Evolutionary conservation across 176 grass and related monocot species (phyloP).

Genomic region (Thalia dealbata): DNA sequence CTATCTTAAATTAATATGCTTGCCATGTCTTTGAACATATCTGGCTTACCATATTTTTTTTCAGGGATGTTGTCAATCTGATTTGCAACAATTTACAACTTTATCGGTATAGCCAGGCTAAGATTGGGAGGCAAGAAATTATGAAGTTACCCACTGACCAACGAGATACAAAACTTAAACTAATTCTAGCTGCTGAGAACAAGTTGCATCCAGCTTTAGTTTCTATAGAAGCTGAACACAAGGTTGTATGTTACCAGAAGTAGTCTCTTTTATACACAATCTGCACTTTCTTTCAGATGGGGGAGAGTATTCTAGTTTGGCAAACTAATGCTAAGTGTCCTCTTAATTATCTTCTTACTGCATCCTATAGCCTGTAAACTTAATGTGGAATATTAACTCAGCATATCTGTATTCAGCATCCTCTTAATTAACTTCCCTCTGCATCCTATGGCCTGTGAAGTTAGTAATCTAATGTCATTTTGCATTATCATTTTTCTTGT

Average conservation of each 20-base stretch:
- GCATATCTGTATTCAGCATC: background rate
- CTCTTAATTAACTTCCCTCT: background rate
- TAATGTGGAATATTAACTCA: too few relatives aligned
- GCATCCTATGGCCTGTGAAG: background rate
- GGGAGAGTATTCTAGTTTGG: background rate
- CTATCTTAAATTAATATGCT: slow-evolving; percentile 3
- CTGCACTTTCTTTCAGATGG: background rate
- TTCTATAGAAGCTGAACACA: slow-evolving; percentile 64
- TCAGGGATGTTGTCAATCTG: slow-evolving; percentile 69
- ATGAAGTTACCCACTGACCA: slow-evolving; percentile 47
- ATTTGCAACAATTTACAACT: slow-evolving; percentile 73
- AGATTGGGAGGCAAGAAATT: slow-evolving; percentile 83
- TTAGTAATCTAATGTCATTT: background rate
- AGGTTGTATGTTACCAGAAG: slow-evolving; percentile 29
- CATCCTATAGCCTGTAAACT: too few relatives aligned
- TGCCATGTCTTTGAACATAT: slow-evolving; percentile 1
- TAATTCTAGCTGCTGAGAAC: slow-evolving; percentile 51
- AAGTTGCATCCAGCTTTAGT: slow-evolving; percentile 89
- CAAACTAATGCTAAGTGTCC: too few relatives aligned
- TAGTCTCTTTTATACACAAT: background rate
- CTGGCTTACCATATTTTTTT: slow-evolving; percentile 12
- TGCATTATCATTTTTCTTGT: background rate
- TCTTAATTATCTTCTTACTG: too few relatives aligned
- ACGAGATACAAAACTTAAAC: slow-evolving; percentile 75
- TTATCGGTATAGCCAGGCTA: slow-evolving; percentile 71